Evolutionary conservation across 2,329 filamentous ascomycete species (phyloP), one percentile per base, ranked within the genome.

Genomic region (Monosporascus cannonballus): DNA sequence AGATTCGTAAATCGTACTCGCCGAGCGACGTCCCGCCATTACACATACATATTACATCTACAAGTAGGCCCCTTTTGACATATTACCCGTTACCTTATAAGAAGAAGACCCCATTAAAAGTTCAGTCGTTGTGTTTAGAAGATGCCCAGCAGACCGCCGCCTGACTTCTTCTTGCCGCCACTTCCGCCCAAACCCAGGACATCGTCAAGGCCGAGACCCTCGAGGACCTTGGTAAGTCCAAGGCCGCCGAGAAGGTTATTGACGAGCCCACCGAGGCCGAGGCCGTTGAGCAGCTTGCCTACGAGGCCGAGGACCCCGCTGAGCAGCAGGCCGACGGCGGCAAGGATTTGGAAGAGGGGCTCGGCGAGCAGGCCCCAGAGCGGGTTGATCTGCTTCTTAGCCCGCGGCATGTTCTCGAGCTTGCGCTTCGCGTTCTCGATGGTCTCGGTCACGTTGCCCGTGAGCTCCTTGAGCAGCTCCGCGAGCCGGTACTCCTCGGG

Each of bases 301-400:
- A 96, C 90, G 1, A 96, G 79, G 44, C 88, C 88, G 6, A 96
- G 77, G 0, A 96, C 91, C 69, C 92, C 91, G 49, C 78, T 85
- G 55, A 96, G 77, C 57, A 96, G 71, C 54, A 96, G 73, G 22
- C 92, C 92, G 46, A 96, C 91, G 11, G 89, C 91, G 8, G 91
- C 90, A 48, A 96, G 80, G 67, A 96, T 96, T 79, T 96, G 92
- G 80, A 91, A 90, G 22, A 96, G 76, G 11, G 92, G 92, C 77
- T 96, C 90, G 37, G 84, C 84, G 15, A 94, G 76, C 48, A 96
- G 76, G 30, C 77, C 84, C 90, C 91, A 96, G 30, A 96, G 83
- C 11, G 92, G 91, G 74, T 93, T 96, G 55, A 96, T 80, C 76
- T 93, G 86, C 79, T 96, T 93, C 86, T 96, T 95, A 44, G 90